A percentile compares a stretch with the other conserved stretches of the same genome.
phyloP scores from a whole-genome alignment of 2,329 filamentous ascomycete species.

The Arthrobotrys entomopaga region DNA sequence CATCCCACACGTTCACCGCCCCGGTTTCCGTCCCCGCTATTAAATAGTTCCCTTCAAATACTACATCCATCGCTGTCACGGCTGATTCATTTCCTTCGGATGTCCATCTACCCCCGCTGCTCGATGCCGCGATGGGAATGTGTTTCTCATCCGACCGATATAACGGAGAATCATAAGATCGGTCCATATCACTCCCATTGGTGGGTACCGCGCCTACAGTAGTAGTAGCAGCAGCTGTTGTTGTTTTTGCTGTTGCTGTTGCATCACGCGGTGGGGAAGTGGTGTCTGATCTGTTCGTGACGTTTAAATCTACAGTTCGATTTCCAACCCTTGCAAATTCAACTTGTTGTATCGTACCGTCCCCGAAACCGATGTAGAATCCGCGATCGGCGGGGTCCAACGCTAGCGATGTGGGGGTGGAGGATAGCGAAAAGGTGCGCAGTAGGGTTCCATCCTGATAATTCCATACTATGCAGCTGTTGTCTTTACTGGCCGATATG shows the following conservation, averaged over 20 bases:
- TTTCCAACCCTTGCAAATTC: conserved; percentile 68
- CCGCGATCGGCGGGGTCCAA: conserved; percentile 86
- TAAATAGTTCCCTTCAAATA: conserved; percentile 58
- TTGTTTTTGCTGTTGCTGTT: too few species aligned
- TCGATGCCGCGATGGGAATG: conserved; percentile 34
- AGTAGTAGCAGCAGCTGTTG: too few species aligned
- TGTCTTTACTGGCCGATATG: conserved; percentile 84
- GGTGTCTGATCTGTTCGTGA: conserved; percentile 18
- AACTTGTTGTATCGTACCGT: conserved; percentile 81
- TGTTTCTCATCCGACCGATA: conserved; percentile 41
- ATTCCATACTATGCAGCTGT: conserved; percentile 92
- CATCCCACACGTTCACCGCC: conserved; percentile 58
- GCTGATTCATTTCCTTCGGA: conserved; percentile 55
- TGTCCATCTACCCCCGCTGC: conserved; percentile 51
- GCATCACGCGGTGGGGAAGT: conserved; percentile 31
- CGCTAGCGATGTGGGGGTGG: conserved; percentile 75
- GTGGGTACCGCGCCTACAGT: not conserved
- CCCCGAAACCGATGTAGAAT: conserved; percentile 81
- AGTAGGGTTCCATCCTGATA: conserved; percentile 80
- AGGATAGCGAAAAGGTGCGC: conserved; percentile 82
- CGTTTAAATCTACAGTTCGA: conserved; percentile 30
- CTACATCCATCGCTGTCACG: conserved; percentile 56
- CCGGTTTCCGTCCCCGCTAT: conserved; percentile 57
- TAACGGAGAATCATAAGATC: conserved; percentile 41
- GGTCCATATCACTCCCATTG: conserved; percentile 38